Evolutionary conservation across 352 stramenopile genomes (phyloP).

Genomic region (Pythium scleroteichum): DNA sequence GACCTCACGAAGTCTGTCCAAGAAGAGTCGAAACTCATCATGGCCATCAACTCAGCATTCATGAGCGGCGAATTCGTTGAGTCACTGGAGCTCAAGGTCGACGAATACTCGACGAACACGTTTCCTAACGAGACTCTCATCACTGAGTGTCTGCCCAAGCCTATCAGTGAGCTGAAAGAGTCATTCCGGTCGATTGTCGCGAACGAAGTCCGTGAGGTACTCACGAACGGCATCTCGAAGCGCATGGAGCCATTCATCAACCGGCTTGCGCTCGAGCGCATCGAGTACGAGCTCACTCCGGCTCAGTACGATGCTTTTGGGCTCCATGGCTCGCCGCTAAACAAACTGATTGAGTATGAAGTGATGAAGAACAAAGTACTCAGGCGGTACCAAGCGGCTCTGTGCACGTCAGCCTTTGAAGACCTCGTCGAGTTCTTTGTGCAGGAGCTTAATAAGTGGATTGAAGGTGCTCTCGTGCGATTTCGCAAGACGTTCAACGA

Average conservation of each 20-base stretch:
- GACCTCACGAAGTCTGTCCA: slow-evolving; percentile 63
- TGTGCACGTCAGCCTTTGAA: slow-evolving; percentile 68
- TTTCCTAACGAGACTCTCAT: slow-evolving; percentile 64
- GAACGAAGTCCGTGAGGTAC: slow-evolving; percentile 70
- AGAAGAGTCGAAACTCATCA: slow-evolving; percentile 78
- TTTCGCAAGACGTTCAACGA: slow-evolving; percentile 77
- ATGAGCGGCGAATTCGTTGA: slow-evolving; percentile 78
- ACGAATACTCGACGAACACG: slow-evolving; percentile 40
- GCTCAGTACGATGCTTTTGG: slow-evolving; percentile 66
- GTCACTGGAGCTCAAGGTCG: slow-evolving; percentile 57
- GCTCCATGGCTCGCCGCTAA: slow-evolving; percentile 62
- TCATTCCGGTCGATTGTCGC: slow-evolving; percentile 73
- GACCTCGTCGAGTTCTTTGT: slow-evolving; percentile 63
- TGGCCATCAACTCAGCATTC: slow-evolving; percentile 87
- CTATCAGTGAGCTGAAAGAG: slow-evolving; percentile 64
- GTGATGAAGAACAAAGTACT: slow-evolving; percentile 70
- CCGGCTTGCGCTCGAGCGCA: slow-evolving; percentile 44
- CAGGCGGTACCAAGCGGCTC: slow-evolving; percentile 53
- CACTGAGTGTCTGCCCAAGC: slow-evolving; percentile 73
- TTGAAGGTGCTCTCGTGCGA: slow-evolving; percentile 51
- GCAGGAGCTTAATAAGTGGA: slow-evolving; percentile 55
- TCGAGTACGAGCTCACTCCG: slow-evolving; percentile 68
- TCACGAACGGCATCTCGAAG: slow-evolving; percentile 47
- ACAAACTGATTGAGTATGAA: slow-evolving; percentile 64
- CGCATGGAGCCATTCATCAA: slow-evolving; percentile 48